Base-by-base conservation (phyloP, 2,329 filamentous ascomycete genomes). In the Dactylellina drechsleri region DNA sequence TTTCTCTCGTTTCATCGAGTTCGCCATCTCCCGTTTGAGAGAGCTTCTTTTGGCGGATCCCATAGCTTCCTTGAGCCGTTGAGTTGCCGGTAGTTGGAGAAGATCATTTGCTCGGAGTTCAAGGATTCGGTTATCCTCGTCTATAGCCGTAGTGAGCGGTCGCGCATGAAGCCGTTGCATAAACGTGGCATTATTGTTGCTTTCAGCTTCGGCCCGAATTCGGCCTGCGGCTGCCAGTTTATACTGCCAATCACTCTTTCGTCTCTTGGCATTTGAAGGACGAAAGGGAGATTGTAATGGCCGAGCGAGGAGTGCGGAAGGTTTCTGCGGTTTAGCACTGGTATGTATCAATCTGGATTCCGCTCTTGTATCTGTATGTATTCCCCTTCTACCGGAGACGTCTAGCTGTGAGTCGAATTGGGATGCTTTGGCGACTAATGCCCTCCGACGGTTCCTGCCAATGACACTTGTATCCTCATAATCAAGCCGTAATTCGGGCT, bases 401-500 rank as follows among this genome's bases (percentile, higher is more conserved):
- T 54, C 57, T n/a, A 36, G 20, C n/a, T 12, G 26, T 18, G 26
- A 13, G 28, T 43, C 59, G 15, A 56, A 49, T n/a, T 53, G 45
- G 49, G 57, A 41, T 23, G 10, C 50, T 4, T 26, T 10, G 4
- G 36, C 31, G 18, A 58, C 26, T n/a, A 59, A 43, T 13, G 70
- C 56, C 12, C 62, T 49, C 31, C 43, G 41, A 4, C 64, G 70
- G 26, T 74, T 74, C 36, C 57, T 66, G 8, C 56, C 62, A 36
- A 74, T 74, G 49, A 74, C 31, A n/a, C 70, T 74, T 7, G 62
- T 74, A 58, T 74, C 70, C 15, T 74, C 62, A 16, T 74, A 74
- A 31, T 74, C 70, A 5, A 74, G 28, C 23, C 70, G 56, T 40
- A 74, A 18, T 28, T 74, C 70, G 2, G 70, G 70, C 18, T 74